Conservation (phyloP, 805 yeast genomes). For the Candida awuae region DNA sequence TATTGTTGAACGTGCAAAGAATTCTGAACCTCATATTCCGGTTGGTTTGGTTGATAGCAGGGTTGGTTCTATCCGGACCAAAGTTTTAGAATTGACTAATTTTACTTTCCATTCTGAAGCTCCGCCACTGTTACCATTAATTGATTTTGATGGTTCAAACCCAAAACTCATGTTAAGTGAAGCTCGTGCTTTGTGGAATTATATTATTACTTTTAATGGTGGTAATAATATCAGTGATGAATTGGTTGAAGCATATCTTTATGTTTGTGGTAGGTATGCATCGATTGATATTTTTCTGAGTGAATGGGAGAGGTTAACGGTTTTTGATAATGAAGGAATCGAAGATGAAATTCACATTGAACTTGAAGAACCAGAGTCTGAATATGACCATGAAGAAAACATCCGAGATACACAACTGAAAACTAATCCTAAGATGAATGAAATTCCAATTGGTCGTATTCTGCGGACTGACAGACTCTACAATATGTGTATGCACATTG, state of each 20-base stretch:
- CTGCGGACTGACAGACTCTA: conserved; percentile 44
- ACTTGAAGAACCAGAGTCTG: conserved; percentile 16
- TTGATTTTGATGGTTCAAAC: conserved; percentile 24
- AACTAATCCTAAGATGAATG: too few species aligned
- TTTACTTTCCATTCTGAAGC: conserved; percentile 34
- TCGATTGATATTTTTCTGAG: conserved; percentile 30
- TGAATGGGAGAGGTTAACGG: conserved; percentile 31
- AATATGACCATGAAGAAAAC: conserved; percentile 12
- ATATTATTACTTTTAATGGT: conserved; percentile 27
- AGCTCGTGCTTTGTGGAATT: conserved; percentile 68
- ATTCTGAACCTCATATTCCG: conserved; percentile 15
- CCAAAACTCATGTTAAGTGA: conserved; percentile 52
- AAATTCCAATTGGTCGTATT: conserved; percentile 15
- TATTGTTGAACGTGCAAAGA: conserved; percentile 1
- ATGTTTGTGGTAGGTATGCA: conserved; percentile 34
- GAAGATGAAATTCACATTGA: conserved; percentile 20
- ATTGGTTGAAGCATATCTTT: conserved; percentile 44
- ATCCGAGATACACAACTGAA: too few species aligned
- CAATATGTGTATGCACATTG: conserved; percentile 57
- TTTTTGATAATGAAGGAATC: conserved; percentile 21
- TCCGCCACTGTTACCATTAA: conserved; percentile 62
- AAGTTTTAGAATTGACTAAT: conserved; percentile 25
- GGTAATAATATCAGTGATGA: conserved; percentile 31
- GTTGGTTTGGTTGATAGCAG: conserved; percentile 31
- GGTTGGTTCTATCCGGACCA: conserved; percentile 35